These are phyloP conservation scores for Cytospora paraplurivora DNA, from an alignment of 2,329 filamentous ascomycete genomes.

Conservation along the genomic window DNA sequence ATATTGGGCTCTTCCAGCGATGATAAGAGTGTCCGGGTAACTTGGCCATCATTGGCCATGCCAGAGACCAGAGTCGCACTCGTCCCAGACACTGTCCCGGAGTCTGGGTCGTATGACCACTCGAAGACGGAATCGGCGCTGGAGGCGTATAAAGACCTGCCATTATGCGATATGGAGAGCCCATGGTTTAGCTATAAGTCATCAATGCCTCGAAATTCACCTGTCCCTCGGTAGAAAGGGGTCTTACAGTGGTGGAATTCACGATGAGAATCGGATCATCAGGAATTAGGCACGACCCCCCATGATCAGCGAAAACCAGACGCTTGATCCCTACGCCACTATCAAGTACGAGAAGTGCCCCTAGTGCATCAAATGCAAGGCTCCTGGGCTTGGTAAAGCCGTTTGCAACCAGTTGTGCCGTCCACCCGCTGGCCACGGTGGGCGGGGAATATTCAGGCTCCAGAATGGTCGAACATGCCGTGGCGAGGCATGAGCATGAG, in stretches of 20 bases:
- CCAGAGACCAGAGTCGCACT: conserved; percentile 56
- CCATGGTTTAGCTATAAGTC: conserved; percentile 50
- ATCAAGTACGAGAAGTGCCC: conserved; percentile 49
- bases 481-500: background rate
- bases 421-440: conserved; percentile 46
- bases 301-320: conserved; percentile 45
- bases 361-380: conserved; percentile 48
- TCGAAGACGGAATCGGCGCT: conserved; percentile 55
- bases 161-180: conserved; percentile 49
- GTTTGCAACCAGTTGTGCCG: conserved; percentile 46
- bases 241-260: conserved; percentile 40
- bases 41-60: conserved; percentile 62
- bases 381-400: conserved; percentile 47
- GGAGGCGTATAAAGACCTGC: conserved; percentile 54
- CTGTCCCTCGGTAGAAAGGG: background rate
- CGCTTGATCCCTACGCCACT: conserved; percentile 47
- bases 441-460: conserved; percentile 41
- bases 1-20: conserved; percentile 52
- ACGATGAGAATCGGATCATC: conserved; percentile 33
- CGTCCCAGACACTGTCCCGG: conserved; percentile 44
- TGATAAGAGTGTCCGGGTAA: conserved; percentile 63
- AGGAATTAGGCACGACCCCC: conserved; percentile 43
- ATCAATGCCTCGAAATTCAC: background rate
- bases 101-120: conserved; percentile 60
- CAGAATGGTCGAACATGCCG: conserved; percentile 31